These are phyloP conservation scores for Colletotrichum caudatum DNA, from an alignment of 2,329 filamentous ascomycete species.

Conservation along the genomic window DNA sequence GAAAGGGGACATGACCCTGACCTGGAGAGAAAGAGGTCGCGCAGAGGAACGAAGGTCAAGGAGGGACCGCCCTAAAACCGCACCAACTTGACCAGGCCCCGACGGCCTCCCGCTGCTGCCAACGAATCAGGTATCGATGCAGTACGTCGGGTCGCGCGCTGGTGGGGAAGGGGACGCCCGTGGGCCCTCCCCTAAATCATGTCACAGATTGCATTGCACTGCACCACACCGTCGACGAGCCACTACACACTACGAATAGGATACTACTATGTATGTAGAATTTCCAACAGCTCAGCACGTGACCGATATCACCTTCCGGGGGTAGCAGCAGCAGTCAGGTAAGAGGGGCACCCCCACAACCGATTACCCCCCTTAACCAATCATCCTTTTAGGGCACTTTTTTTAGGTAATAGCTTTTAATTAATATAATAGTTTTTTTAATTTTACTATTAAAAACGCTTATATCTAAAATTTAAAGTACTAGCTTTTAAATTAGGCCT, in stretches of 20 bases:
- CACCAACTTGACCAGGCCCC: neutral
- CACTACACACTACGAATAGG: neutral
- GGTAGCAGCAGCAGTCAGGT: neutral
- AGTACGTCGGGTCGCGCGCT: constrained; percentile 14
- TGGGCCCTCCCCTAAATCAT: neutral
- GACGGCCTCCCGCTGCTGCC: neutral
- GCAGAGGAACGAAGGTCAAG: neutral
- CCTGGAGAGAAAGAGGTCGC: neutral
- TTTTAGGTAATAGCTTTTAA: too few relatives aligned
- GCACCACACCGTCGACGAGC: neutral
- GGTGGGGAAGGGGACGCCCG: constrained; percentile 6
- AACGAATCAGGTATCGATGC: constrained; percentile 25
- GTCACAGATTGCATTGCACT: neutral
- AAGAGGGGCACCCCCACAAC: too few relatives aligned
- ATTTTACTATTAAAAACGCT: too few relatives aligned
- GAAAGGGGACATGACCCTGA: neutral
- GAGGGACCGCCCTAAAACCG: neutral
- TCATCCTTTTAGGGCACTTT: too few relatives aligned
- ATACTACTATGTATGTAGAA: too few relatives aligned
- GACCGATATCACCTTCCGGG: neutral
- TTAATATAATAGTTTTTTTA: too few relatives aligned
- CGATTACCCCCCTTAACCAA: too few relatives aligned
- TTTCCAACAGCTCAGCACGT: neutral
- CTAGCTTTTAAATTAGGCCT: too few relatives aligned
- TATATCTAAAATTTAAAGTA: too few relatives aligned